A percentile compares a stretch with the other conserved stretches of the same genome.
Conservation (phyloP, 805 yeast genomes). For the Cyberlindnera americana region DNA sequence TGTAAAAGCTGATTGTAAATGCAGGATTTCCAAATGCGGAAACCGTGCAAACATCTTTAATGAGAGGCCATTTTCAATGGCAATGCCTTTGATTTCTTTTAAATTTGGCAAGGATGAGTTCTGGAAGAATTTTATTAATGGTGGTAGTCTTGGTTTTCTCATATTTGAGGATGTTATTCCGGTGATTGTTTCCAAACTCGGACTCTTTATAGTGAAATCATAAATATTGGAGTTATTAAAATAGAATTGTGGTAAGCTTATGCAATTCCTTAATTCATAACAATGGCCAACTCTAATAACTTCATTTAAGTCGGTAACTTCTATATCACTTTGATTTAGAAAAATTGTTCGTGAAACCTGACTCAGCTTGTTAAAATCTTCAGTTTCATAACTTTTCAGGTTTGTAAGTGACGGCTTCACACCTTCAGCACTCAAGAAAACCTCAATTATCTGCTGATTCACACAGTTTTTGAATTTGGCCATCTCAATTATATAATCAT, state of each 20-base stretch:
- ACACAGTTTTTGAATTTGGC: conserved; percentile 6
- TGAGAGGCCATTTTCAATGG: conserved; percentile 22
- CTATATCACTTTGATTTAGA: conserved; percentile 11
- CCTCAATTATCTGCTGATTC: conserved; percentile 16
- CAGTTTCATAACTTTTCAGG: not conserved
- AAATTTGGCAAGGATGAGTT: conserved; percentile 22
- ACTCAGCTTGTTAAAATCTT: conserved; percentile 6
- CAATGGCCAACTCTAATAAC: conserved; percentile 19
- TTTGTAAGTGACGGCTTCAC: too few species aligned
- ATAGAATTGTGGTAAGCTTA: conserved; percentile 18
- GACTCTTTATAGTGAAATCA: conserved; percentile 20
- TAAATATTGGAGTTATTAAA: conserved; percentile 13
- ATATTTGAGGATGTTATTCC: conserved; percentile 22
- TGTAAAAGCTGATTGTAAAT: conserved; percentile 22
- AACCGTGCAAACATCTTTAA: conserved; percentile 22
- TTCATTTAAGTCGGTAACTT: conserved; percentile 5
- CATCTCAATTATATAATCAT: conserved; percentile 9
- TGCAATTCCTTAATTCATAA: conserved; percentile 16
- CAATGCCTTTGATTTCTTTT: conserved; percentile 15
- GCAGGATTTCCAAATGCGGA: conserved; percentile 11
- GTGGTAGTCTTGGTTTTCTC: conserved; percentile 21
- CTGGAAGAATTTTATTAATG: conserved; percentile 20
- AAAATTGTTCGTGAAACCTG: conserved; percentile 14
- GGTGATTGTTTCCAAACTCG: conserved; percentile 10
- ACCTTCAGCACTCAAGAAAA: too few species aligned